Evolutionary conservation across 2,329 filamentous ascomycete species (phyloP).

Genomic region (Paraphaeosphaeria sporulosa): DNA sequence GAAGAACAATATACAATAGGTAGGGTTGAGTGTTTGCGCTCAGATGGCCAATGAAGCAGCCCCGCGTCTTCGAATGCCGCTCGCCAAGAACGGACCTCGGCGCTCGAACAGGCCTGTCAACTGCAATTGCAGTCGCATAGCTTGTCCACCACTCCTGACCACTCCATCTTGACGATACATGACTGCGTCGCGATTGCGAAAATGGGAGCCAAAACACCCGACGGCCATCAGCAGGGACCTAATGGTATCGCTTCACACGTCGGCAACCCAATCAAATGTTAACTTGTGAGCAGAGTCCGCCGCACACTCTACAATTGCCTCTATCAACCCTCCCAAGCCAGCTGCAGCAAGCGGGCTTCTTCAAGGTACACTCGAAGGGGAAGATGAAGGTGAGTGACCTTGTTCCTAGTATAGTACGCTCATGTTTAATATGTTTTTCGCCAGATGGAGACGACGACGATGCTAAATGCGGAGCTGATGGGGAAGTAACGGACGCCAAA

Average conservation of each 20-base stretch:
- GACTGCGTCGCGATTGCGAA: slow-evolving; percentile 17
- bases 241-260: slow-evolving; percentile 31
- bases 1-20: no score
- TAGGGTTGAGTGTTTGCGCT: no score
- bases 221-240: slow-evolving; percentile 43
- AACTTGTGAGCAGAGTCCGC: slow-evolving; percentile 37
- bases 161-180: slow-evolving; percentile 11
- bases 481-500: slow-evolving; percentile 28
- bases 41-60: background rate
- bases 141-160: background rate
- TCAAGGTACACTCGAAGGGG: slow-evolving; percentile 50
- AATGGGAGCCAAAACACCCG: slow-evolving; percentile 52
- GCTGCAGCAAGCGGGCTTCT: slow-evolving; percentile 46
- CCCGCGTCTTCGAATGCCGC: background rate
- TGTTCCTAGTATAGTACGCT: background rate
- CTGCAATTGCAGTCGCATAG: background rate
- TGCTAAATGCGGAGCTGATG: slow-evolving; percentile 47
- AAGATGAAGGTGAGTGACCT: slow-evolving; percentile 44
- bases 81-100: slow-evolving; percentile 9
- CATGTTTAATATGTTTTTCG: background rate
- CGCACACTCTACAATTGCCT: slow-evolving; percentile 29
- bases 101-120: background rate
- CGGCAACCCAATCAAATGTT: slow-evolving; percentile 19
- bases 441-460: slow-evolving; percentile 56
- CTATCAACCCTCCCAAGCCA: slow-evolving; percentile 44